phyloP scores from a whole-genome alignment of 1,284 basidiomycete species.

The Tilletia walkeri region DNA sequence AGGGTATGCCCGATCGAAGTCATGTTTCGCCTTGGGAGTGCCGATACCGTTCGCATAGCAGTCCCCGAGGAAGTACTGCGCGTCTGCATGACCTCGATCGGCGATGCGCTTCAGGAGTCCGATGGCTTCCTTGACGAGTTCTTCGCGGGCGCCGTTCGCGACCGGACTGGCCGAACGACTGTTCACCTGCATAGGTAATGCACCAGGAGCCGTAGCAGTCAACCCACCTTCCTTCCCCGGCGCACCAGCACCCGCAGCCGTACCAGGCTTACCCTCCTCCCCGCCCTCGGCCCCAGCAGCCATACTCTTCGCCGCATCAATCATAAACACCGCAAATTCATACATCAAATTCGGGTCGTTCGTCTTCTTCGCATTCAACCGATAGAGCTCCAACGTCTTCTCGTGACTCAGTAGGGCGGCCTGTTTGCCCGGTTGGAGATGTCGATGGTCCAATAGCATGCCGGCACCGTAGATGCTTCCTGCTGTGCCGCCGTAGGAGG shows the following conservation, averaged over 20 bases:
- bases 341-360: constrained; percentile 97
- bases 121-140: constrained; percentile 88
- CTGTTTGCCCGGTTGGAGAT: constrained; percentile 86
- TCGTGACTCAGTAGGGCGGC: constrained; percentile 89
- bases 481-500: constrained; percentile 10
- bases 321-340: constrained; percentile 97
- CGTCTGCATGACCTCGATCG: constrained; percentile 86
- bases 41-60: constrained; percentile 97
- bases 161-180: constrained; percentile 47
- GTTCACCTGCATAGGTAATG: constrained; percentile 4
- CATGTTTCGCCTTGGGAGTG: constrained; percentile 75
- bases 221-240: constrained; percentile 19
- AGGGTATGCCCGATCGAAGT: constrained; percentile 95
- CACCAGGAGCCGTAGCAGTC: not conserved
- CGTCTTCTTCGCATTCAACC: constrained; percentile 95
- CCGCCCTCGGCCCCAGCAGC: constrained; percentile 28
- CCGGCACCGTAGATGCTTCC: constrained; percentile 23
- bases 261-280: not conserved
- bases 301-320: constrained; percentile 68
- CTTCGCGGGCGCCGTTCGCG: constrained; percentile 23
- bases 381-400: constrained; percentile 92
- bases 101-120: constrained; percentile 82
- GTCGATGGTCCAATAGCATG: constrained; percentile 78
- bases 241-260: not conserved
- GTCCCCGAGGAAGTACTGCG: constrained; percentile 95